Base-by-base conservation (phyloP, 352 stramenopile genomes). In the Globisporangium takayamanum region DNA sequence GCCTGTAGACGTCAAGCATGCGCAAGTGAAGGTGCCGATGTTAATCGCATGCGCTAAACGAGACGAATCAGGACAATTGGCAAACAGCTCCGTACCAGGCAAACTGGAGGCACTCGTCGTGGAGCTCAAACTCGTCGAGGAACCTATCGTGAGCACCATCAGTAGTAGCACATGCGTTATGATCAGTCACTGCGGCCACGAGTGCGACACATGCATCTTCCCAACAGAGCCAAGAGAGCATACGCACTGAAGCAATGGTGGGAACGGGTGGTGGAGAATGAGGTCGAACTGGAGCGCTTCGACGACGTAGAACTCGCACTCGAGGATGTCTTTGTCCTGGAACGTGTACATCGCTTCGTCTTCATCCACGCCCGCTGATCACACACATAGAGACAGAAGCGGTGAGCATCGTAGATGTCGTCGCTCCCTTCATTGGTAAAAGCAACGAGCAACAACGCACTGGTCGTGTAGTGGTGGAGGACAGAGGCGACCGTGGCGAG, bases 221-320 rank as follows among this genome's bases (percentile, higher is more conserved):
- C 3, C 4, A 46, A 15, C 6, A 46, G 15, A 47, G 18, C 5
- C 14, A 47, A 18, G 18, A 47, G 4, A 10, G 41, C 41, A 47
- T 47, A 77, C 76, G 49, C 69, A 94, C 84, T 89, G 78, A n/a
- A 93, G 70, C 45, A 95, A 69, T 7, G 86, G 73, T 14, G 74
- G 78, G 64, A 94, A 95, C 48, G 86, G 86, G 49, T 95, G 86
- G 56, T 93, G 83, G 37, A 95, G 72, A 54, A 95, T 93, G 51
- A 95, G 72, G 50, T 95, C 86, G 55, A 93, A 95, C 60, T 94
- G 86, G 45, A 92, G 71, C 42, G 86, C 78, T 59, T 95, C 84
- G 54, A 95, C 80, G 25, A 94, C 78, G 75, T 94, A 94, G 61
- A 94, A 95, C 69, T 95, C 86, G 74, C 86, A 95, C 61, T 95